Evolutionary conservation across 495 filamentous ascomycete genomes (phyloP), one percentile per base, ranked within the genome.

Genomic region (Neurospora sp.): DNA sequence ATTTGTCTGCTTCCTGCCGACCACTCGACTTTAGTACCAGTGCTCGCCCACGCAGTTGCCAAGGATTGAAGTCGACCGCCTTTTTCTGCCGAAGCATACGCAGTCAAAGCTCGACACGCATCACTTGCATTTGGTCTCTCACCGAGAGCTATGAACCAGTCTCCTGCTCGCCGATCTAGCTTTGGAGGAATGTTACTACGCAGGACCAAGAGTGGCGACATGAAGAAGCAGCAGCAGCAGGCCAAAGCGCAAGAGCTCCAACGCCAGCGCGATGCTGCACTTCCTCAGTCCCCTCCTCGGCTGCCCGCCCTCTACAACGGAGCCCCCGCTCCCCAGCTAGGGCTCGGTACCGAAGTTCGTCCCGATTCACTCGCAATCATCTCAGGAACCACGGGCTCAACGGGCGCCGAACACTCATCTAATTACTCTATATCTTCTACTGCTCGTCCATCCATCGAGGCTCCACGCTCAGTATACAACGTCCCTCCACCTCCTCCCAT

Each of bases 161-260:
- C 74, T 39, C 74, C 79, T 69, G 77, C 81, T 75, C 86, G 86
- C 78, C 84, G 87, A 75, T 83, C 87, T 53, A 87, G 85, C 75
- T 81, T 89, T 78, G 87, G 53, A 61, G 53, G 87, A 72, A 85
- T 86, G 79, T 92, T 96, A 79, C 87, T 96, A 69, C 90, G 92
- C 80, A 92, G 93, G 75, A 90, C 89, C 77, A 96, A 93, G 83
- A 95, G 93, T 59, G 90, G 89, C 45, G 92, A 89, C 81, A 86
- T 93, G 79, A 90, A 89, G 79, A 91, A 87, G 86, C 94, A 92
- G 84, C 83, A 84, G 73, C 86, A 87, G 78, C 79, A 80, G 42
- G 79, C 77, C 10, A 77, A 82, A 79, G 87, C 91, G 79, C 89
- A 91, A 76, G 90, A 93, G 78, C 84, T 90, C 70, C 87, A 87